Evolutionary conservation across 768 basidiomycete genomes (phyloP), one percentile per base, ranked within the genome.

Genomic region (Auriscalpium orientale): DNA sequence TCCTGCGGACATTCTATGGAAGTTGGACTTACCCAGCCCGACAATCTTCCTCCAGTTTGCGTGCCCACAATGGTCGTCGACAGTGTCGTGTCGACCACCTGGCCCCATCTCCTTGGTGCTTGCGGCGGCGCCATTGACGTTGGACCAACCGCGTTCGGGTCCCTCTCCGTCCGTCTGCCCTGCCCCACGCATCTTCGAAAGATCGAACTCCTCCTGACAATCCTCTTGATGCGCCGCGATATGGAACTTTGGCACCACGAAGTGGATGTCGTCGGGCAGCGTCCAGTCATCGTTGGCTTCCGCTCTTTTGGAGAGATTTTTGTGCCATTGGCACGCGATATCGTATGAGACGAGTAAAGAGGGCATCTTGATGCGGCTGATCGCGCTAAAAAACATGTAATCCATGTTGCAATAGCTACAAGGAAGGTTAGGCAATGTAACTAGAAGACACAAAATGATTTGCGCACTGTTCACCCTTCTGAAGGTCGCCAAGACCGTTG

Each of bases 31-130:
- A 28, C 28, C 28, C 4, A 28, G 28, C 2, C 28, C 28, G 2
- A 58, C 58, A 4, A 66, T 53, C 46, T 72, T 74, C 49, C 56
- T 55, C 68, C 70, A 71, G 53, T 71, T 71, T 43, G 57, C 60
- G 51, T 61, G 52, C 2, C 58, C 57, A 46, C 62, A 62, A 20
- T 65, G 62, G 38, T 67, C 60, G 38, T 71, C 61, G 2, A 70
- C 53, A 0, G 66, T 63, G 46, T 70, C 66, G 0, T 53, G 56
- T 4, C 58, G 55, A 13, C 62, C 60, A 15, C 67, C 68, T 1
- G 61, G 65, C 2, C 71, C 72, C 74, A 76, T 75, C 61, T 72
- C 71, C 22, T 62, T 57, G 1, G 71, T 72, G 40, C 70, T 70
- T 5, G 55, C 18, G 5, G 71, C 64, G 0, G 66, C 35, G 0